Percentiles rank a stretch among this genome's conserved stretches.
Conservation (phyloP, 768 basidiomycete genomes). For the Tulasnella sp. region DNA sequence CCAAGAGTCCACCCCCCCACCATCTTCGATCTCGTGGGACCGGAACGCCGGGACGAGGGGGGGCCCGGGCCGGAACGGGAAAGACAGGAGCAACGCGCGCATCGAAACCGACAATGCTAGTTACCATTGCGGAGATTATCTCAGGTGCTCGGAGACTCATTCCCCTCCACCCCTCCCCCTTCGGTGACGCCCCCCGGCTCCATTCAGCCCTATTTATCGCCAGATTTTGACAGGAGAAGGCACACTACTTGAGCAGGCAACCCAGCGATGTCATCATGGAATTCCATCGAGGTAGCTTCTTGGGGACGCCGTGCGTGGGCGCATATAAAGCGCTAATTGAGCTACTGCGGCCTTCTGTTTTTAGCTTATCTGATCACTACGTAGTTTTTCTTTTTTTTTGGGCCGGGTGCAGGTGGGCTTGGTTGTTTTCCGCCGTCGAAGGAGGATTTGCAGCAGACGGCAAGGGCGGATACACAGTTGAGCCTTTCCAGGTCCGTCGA, state of each 20-base stretch:
- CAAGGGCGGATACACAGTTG: not conserved
- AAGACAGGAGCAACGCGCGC: not conserved
- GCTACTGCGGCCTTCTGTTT: not conserved
- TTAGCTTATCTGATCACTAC: not conserved
- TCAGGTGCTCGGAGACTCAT: conserved; percentile 5
- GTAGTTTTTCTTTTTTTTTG: not conserved
- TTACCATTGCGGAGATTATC: conserved; percentile 9
- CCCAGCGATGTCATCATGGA: conserved; percentile 1
- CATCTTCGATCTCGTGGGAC: not conserved
- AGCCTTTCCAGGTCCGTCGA: not conserved
- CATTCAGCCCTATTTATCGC: conserved; percentile 13
- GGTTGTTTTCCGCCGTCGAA: not conserved
- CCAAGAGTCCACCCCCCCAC: not conserved
- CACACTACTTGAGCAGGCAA: not conserved
- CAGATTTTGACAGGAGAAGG: not conserved
- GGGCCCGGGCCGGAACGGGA: not conserved
- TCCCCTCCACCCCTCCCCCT: not conserved
- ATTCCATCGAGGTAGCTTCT: not conserved
- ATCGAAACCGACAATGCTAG: not conserved
- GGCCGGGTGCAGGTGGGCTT: not conserved
- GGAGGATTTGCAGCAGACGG: not conserved
- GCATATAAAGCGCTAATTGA: not conserved
- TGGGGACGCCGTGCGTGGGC: not conserved
- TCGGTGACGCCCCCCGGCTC: not conserved
- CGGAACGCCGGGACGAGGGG: not conserved